phyloP scores from a whole-genome alignment of 2,329 filamentous ascomycete species.

The Chaetomium sp. region DNA sequence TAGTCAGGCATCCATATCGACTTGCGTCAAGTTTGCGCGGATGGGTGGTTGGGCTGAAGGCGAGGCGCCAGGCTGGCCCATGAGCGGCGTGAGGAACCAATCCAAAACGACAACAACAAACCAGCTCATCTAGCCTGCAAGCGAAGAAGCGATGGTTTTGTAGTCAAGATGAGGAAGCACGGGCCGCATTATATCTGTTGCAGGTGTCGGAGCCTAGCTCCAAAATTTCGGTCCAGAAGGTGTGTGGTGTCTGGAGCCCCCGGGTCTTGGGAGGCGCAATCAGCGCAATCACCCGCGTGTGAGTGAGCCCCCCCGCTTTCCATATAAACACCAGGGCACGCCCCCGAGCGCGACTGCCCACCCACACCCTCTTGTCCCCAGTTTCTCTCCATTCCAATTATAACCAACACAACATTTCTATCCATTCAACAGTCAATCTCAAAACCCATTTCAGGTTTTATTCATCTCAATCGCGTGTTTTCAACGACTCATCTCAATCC shows the following conservation, averaged over 20 bases:
- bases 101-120: not conserved
- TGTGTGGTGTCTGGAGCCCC: constrained; percentile 18
- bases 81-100: not conserved
- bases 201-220: not conserved
- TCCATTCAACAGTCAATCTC: not conserved
- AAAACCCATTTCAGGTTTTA: constrained; percentile 15
- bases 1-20: no score
- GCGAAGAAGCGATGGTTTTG: not conserved
- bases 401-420: constrained; percentile 22
- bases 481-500: constrained; percentile 9
- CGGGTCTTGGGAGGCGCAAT: constrained; percentile 17
- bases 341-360: constrained; percentile 47
- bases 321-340: constrained; percentile 54
- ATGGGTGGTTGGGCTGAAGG: no score
- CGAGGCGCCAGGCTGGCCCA: no score
- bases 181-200: not conserved
- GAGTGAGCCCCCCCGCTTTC: constrained; percentile 44
- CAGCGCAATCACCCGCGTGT: constrained; percentile 38
- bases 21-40: no score
- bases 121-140: no score
- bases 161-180: constrained; percentile 1
- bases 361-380: constrained; percentile 34
- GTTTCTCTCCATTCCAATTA: constrained; percentile 32
- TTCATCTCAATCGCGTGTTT: constrained; percentile 20
- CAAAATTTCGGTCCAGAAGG: constrained; percentile 16